A percentile compares a stretch with the other conserved stretches of the same genome.
Conservation (phyloP, 2,329 filamentous ascomycete genomes). For the Verticillium albo-atrum region DNA sequence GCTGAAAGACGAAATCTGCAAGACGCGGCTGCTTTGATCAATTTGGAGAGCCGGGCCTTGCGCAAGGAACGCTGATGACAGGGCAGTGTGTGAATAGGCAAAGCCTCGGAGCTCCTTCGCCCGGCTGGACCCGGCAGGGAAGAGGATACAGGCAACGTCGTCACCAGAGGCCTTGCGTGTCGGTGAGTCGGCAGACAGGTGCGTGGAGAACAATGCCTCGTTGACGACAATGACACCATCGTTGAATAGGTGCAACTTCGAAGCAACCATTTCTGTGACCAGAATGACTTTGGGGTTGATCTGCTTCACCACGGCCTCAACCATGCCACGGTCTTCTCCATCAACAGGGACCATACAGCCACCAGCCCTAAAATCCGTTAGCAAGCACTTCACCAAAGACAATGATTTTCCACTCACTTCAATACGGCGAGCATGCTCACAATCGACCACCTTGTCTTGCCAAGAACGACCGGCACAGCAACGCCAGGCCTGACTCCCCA, state of each 20-base stretch:
- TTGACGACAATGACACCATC: slow-evolving; percentile 37
- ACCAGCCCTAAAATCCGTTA: slow-evolving; percentile 28
- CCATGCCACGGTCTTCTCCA: slow-evolving; percentile 34
- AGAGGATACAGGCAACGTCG: slow-evolving; percentile 56
- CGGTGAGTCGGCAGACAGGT: slow-evolving; percentile 26
- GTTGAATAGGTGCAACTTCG: slow-evolving; percentile 32
- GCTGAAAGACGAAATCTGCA: slow-evolving; percentile 50
- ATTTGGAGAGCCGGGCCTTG: slow-evolving; percentile 48
- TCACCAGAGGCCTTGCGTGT: slow-evolving; percentile 15
- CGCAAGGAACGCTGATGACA: slow-evolving; percentile 48
- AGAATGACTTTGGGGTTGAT: slow-evolving; percentile 40
- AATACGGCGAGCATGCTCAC: slow-evolving; percentile 65
- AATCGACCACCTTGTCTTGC: slow-evolving; percentile 66
- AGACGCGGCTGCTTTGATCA: slow-evolving; percentile 45
- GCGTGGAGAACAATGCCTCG: slow-evolving; percentile 31
- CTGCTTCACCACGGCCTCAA: slow-evolving; percentile 36
- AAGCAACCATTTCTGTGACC: slow-evolving; percentile 36
- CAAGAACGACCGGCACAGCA: slow-evolving; percentile 62
- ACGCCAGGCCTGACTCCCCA: slow-evolving; percentile 47
- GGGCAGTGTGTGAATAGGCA: slow-evolving; percentile 55
- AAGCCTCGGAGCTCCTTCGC: slow-evolving; percentile 56
- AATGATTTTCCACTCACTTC: slow-evolving; percentile 42
- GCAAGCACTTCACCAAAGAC: slow-evolving; percentile 21
- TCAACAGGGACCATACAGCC: slow-evolving; percentile 48
- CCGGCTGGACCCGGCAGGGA: slow-evolving; percentile 46